phyloP scores from a whole-genome alignment of 306 rosid genomes.

The Casuarina cunninghamiana region DNA sequence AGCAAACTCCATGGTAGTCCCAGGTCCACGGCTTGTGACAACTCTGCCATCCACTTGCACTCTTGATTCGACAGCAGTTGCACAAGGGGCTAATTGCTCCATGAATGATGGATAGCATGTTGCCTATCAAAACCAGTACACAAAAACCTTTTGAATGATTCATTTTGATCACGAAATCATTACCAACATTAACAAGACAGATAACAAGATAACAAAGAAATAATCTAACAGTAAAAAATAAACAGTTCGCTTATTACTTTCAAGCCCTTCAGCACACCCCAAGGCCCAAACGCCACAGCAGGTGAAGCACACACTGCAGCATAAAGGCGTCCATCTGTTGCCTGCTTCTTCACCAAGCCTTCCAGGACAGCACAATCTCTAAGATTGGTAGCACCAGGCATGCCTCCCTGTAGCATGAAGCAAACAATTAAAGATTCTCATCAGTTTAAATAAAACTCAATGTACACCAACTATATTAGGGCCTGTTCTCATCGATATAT shows the following conservation, averaged over 20 bases:
- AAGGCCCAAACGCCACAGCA: constrained; percentile 78
- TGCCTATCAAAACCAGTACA: constrained; percentile 55
- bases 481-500: neutral
- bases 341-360: constrained; percentile 66
- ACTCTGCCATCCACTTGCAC: constrained; percentile 83
- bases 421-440: neutral
- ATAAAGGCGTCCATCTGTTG: constrained; percentile 66
- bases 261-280: constrained; percentile 89
- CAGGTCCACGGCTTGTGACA: constrained; percentile 89
- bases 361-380: constrained; percentile 53
- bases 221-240: neutral
- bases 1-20: constrained; percentile 85
- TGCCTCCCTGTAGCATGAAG: constrained; percentile 67
- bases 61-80: constrained; percentile 74
- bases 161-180: neutral
- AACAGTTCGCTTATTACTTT: constrained; percentile 48
- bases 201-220: neutral
- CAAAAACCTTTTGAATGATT: neutral
- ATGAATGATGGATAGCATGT: constrained; percentile 76
- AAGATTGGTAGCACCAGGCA: constrained; percentile 69
- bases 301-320: constrained; percentile 97
- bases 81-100: constrained; percentile 70
- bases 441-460: neutral
- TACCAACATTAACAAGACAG: constrained; percentile 14
- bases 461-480: neutral